phyloP scores from a whole-genome alignment of 2,329 filamentous ascomycete species.

The Scedosporium boydii region DNA sequence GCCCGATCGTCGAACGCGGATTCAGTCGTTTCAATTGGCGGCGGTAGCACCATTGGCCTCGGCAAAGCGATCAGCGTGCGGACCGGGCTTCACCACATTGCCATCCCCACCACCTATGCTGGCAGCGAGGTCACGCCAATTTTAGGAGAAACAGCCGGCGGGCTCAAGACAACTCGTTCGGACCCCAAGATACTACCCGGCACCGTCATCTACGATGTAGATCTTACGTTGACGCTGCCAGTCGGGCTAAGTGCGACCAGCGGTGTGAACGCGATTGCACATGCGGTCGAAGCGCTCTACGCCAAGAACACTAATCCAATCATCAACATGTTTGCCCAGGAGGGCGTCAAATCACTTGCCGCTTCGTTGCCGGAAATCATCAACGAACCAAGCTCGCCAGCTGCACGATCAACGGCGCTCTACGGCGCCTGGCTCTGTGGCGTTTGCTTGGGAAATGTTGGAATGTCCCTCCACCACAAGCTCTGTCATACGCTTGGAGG shows the following conservation, averaged over 20 bases:
- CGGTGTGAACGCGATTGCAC: constrained; percentile 57
- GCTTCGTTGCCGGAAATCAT: constrained; percentile 42
- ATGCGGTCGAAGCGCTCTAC: constrained; percentile 55
- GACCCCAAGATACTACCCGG: constrained; percentile 51
- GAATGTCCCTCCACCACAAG: constrained; percentile 59
- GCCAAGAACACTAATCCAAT: constrained; percentile 52
- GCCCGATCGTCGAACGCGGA: constrained; percentile 36
- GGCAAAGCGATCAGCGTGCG: constrained; percentile 48
- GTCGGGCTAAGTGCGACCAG: constrained; percentile 42
- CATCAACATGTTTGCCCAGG: constrained; percentile 45
- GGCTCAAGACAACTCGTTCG: constrained; percentile 45
- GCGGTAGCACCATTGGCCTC: constrained; percentile 53
- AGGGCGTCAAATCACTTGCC: constrained; percentile 46
- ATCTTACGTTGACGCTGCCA: constrained; percentile 51
- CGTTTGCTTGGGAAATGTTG: constrained; percentile 46
- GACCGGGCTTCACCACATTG: constrained; percentile 43
- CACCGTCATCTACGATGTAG: constrained; percentile 55
- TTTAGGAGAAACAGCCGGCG: constrained; percentile 50
- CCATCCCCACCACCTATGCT: constrained; percentile 52
- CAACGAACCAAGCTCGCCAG: constrained; percentile 28
- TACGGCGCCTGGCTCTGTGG: constrained; percentile 60
- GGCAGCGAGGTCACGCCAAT: constrained; percentile 58
- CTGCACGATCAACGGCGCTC: constrained; percentile 41
- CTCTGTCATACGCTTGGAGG: constrained; percentile 57
- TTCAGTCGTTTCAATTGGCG: constrained; percentile 49